Conservation (phyloP, 2,329 filamentous ascomycete species). For the Phialophora tarda region DNA sequence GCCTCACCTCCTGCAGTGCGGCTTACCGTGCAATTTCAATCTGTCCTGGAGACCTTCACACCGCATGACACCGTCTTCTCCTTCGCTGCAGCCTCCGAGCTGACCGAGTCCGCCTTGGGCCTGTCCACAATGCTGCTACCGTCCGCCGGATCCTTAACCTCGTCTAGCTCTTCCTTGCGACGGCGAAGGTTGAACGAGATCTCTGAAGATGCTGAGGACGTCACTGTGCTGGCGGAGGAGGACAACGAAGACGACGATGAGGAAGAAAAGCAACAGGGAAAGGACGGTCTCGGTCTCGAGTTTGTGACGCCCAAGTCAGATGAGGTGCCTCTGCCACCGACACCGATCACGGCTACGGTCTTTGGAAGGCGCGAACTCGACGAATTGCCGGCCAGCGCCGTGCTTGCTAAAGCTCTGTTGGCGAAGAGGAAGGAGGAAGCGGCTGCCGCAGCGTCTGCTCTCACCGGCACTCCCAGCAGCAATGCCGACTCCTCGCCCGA, state of each 20-base stretch:
- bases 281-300: slow-evolving; percentile 38
- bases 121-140: slow-evolving; percentile 88
- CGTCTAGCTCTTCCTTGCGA: slow-evolving; percentile 79
- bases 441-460: slow-evolving; percentile 9
- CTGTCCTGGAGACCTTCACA: slow-evolving; percentile 70
- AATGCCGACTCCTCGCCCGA: background rate
- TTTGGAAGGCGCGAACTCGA: slow-evolving; percentile 38
- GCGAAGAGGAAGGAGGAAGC: slow-evolving; percentile 38
- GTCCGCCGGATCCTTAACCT: slow-evolving; percentile 82
- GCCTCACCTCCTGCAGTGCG: slow-evolving; percentile 66
- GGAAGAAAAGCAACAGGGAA: slow-evolving; percentile 4
- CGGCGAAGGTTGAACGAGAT: slow-evolving; percentile 85
- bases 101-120: slow-evolving; percentile 86
- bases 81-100: slow-evolving; percentile 73
- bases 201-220: slow-evolving; percentile 72
- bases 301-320: slow-evolving; percentile 60
- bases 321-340: slow-evolving; percentile 28
- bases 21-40: slow-evolving; percentile 72
- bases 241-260: slow-evolving; percentile 46
- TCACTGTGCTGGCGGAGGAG: slow-evolving; percentile 10
- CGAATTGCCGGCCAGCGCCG: slow-evolving; percentile 40
- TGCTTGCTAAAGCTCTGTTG: slow-evolving; percentile 38
- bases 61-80: slow-evolving; percentile 86
- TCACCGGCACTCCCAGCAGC: slow-evolving; percentile 6
- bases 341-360: slow-evolving; percentile 25